Percentiles rank a stretch among this genome's conserved stretches.
Conservation (phyloP, 176 grass and related monocot species). For the Oryza punctata region DNA sequence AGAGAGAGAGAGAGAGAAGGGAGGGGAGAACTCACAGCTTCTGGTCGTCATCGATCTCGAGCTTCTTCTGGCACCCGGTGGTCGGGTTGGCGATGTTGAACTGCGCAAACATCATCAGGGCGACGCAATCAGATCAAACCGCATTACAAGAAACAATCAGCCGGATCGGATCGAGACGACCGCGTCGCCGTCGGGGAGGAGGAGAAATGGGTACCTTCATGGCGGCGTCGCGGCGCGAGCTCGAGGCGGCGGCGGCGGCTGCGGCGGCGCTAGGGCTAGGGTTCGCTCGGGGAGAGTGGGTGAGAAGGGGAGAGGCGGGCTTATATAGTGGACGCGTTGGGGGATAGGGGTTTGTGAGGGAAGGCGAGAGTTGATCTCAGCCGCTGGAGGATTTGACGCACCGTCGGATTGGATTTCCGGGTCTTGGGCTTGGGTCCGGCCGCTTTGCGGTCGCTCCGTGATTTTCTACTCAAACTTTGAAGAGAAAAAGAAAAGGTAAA, state of each 20-base stretch:
- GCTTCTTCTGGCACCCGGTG: slow-evolving; percentile 87
- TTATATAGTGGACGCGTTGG: background rate
- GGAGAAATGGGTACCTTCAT: slow-evolving; percentile 30
- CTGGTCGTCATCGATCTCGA: slow-evolving; percentile 90
- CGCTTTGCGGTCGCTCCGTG: background rate
- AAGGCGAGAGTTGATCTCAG: background rate
- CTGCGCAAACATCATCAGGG: background rate
- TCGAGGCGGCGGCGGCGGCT: slow-evolving; percentile 16
- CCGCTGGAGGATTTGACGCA: background rate
- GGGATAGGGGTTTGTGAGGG: background rate
- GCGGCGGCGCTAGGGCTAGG: slow-evolving; percentile 6
- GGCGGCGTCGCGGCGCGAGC: slow-evolving; percentile 9
- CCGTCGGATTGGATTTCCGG: slow-evolving; percentile 2
- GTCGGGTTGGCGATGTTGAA: slow-evolving; percentile 89
- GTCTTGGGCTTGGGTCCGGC: background rate
- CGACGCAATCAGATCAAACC: background rate
- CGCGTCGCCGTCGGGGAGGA: too few relatives aligned
- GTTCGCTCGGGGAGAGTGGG: background rate
- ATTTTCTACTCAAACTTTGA: background rate
- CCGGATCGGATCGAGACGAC: background rate
- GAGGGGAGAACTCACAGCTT: slow-evolving; percentile 64
- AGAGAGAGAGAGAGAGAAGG: background rate
- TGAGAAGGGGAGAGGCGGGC: background rate
- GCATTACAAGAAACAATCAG: background rate
- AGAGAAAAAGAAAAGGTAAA: too few relatives aligned